phyloP scores from a whole-genome alignment of 257 asterid species.

The Solanum gracilifrons region DNA sequence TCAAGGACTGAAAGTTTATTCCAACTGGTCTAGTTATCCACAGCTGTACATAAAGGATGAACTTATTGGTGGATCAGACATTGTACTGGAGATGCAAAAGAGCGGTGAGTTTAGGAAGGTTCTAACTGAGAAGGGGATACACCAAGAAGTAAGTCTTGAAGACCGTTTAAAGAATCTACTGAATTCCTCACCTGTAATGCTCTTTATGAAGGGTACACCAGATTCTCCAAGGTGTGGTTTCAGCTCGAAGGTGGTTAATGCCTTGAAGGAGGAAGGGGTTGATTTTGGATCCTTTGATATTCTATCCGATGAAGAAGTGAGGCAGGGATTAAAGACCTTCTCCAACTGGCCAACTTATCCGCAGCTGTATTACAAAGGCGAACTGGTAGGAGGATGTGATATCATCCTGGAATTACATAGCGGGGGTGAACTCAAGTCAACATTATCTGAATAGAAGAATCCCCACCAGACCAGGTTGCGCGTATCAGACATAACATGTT shows the following conservation, averaged over 20 bases:
- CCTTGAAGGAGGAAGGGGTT: conserved; percentile 59
- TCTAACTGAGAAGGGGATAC: conserved; percentile 55
- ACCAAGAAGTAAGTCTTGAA: conserved; percentile 34
- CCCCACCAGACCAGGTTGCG: background rate
- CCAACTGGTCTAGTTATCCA: conserved; percentile 97
- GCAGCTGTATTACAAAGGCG: conserved; percentile 87
- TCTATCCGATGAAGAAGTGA: conserved; percentile 69
- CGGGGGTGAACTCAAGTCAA: conserved; percentile 59
- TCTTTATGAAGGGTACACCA: conserved; percentile 83
- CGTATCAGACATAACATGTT: background rate
- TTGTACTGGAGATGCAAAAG: conserved; percentile 95
- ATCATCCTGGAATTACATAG: conserved; percentile 64
- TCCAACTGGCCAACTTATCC: conserved; percentile 99
- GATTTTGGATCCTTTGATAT: conserved; percentile 83
- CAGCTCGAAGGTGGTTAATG: conserved; percentile 83
- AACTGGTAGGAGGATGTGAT: conserved; percentile 80
- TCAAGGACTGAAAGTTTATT: conserved; percentile 87
- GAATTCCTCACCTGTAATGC: conserved; percentile 55
- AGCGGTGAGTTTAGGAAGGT: conserved; percentile 84
- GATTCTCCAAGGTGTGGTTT: conserved; percentile 83
- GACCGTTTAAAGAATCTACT: conserved; percentile 51
- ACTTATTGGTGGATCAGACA: conserved; percentile 94
- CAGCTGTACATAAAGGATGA: conserved; percentile 84
- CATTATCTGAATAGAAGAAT: conserved; percentile 45
- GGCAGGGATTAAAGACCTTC: conserved; percentile 79